phyloP scores from a whole-genome alignment of 2,329 filamentous ascomycete species.

The Monilinia polystroma region DNA sequence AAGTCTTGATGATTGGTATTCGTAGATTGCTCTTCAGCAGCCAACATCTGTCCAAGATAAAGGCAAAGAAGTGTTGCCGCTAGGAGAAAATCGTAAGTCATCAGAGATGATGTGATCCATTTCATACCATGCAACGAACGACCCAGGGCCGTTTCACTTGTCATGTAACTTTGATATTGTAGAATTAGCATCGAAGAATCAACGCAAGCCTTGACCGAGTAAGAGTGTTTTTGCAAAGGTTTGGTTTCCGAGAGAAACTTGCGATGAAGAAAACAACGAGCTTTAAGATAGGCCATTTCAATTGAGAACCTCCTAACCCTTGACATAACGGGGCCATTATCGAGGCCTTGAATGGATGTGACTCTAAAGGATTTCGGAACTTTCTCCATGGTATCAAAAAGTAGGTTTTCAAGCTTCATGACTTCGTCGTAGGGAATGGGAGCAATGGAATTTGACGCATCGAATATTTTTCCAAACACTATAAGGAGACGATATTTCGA shows the following conservation, averaged over 20 bases:
- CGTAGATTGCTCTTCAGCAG: conserved; percentile 9
- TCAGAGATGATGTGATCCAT: conserved; percentile 32
- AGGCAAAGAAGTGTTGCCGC: conserved; percentile 36
- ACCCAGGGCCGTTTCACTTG: conserved; percentile 24
- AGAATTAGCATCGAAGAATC: conserved; percentile 51
- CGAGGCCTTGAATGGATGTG: conserved; percentile 48
- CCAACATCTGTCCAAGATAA: conserved; percentile 30
- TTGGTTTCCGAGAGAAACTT: conserved; percentile 43
- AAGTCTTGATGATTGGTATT: conserved; percentile 15
- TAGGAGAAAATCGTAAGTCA: conserved; percentile 33
- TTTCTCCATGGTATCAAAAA: conserved; percentile 47
- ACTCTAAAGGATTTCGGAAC: conserved; percentile 51
- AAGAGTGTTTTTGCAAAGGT: conserved; percentile 48
- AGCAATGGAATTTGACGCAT: conserved; percentile 50
- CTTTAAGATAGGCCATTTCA: conserved; percentile 33
- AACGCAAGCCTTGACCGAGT: conserved; percentile 54
- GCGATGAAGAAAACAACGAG: conserved; percentile 33
- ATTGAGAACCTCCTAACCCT: conserved; percentile 50
- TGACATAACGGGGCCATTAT: conserved; percentile 47
- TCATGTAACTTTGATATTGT: conserved; percentile 44
- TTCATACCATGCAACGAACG: conserved; percentile 24
- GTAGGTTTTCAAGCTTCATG: conserved; percentile 48
- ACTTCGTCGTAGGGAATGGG: conserved; percentile 51
- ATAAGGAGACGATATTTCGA: conserved; percentile 50
- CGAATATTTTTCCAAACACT: conserved; percentile 53